Conservation (phyloP, 2,329 filamentous ascomycete genomes). For the Escovopsis sp. region DNA sequence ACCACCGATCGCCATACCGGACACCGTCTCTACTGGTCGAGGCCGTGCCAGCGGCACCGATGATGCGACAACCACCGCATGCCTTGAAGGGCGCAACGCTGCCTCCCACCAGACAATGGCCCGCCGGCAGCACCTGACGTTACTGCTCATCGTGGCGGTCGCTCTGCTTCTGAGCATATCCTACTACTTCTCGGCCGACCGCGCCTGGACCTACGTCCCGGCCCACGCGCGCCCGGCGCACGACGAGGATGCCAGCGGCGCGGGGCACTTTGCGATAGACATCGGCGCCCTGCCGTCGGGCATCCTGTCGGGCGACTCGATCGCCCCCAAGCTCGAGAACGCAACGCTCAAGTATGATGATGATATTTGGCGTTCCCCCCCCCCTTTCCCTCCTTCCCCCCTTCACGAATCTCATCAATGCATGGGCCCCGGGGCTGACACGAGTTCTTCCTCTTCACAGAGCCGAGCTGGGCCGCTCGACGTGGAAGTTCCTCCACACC, state of each 20-base stretch:
- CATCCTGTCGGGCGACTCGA: slow-evolving; percentile 52
- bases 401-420: neutral
- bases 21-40: too few relatives aligned
- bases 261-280: slow-evolving; percentile 21
- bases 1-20: too few relatives aligned
- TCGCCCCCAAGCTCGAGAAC: slow-evolving; percentile 71
- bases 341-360: slow-evolving; percentile 69
- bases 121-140: slow-evolving; percentile 36
- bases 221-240: slow-evolving; percentile 5
- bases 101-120: slow-evolving; percentile 26
- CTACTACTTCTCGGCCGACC: slow-evolving; percentile 38
- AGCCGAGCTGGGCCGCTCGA: slow-evolving; percentile 51
- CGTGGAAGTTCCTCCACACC: slow-evolving; percentile 58
- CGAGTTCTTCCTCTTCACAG: slow-evolving; percentile 16
- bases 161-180: slow-evolving; percentile 42
- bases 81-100: slow-evolving; percentile 2
- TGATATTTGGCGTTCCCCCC: slow-evolving; percentile 2
- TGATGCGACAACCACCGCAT: neutral
- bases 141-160: slow-evolving; percentile 39
- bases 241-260: slow-evolving; percentile 4
- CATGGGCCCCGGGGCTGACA: too few relatives aligned
- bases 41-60: neutral
- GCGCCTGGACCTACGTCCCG: slow-evolving; percentile 7
- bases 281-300: slow-evolving; percentile 28
- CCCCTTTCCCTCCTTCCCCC: neutral